phyloP scores from a whole-genome alignment of 208 protist species.

The Leishmania gerbilli region DNA sequence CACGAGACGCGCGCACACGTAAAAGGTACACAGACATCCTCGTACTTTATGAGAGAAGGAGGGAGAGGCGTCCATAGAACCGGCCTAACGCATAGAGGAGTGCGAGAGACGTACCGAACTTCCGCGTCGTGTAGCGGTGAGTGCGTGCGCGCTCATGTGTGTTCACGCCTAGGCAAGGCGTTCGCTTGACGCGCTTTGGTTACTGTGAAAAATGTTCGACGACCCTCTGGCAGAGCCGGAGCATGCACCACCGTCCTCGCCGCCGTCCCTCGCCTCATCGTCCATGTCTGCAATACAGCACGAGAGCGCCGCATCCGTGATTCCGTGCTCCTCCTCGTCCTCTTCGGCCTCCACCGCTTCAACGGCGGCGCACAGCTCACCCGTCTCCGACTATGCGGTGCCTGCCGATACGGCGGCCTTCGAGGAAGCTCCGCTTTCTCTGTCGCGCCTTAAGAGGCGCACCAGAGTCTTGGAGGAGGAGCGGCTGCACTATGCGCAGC shows the following conservation, averaged over 20 bases:
- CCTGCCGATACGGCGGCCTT: neutral
- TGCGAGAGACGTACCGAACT: neutral
- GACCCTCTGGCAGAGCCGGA: neutral
- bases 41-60: neutral
- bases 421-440: constrained; percentile 27
- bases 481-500: constrained; percentile 39
- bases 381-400: neutral
- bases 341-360: neutral
- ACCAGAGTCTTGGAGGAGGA: constrained; percentile 60
- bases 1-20: neutral
- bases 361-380: neutral
- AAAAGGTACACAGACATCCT: neutral
- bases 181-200: neutral
- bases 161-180: neutral
- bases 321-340: neutral
- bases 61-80: neutral
- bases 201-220: neutral
- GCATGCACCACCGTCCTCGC: neutral
- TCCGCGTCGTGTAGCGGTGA: neutral
- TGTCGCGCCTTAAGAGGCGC: constrained; percentile 49
- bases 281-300: neutral
- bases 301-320: neutral
- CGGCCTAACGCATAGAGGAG: neutral
- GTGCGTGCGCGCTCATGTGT: neutral
- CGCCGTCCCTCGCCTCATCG: neutral